Percentiles rank a stretch among this genome's conserved stretches.
phyloP scores from a whole-genome alignment of 2,329 filamentous ascomycete genomes.

The Lasiodiplodia citricola region DNA sequence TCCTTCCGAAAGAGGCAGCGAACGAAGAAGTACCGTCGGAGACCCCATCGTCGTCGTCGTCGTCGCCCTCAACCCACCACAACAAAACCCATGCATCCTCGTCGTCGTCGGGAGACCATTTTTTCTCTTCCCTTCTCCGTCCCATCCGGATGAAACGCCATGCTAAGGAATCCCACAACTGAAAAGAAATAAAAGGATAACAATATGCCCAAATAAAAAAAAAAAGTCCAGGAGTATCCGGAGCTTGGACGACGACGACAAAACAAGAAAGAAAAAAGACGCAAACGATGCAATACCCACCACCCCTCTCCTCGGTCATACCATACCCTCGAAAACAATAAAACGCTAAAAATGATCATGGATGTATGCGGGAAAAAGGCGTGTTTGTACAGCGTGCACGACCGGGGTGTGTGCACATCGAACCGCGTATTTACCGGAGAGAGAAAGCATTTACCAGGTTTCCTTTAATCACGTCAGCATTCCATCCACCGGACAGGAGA shows the following conservation, averaged over 20 bases:
- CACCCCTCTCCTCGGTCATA: neutral
- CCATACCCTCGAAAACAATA: neutral
- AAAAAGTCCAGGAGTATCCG: neutral
- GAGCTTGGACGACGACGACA: neutral
- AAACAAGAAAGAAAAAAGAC: neutral
- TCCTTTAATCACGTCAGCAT: slow-evolving; percentile 8
- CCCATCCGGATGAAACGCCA: slow-evolving; percentile 22
- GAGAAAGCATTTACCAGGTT: neutral
- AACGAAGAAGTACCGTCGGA: too few species aligned
- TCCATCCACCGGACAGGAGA: too few species aligned
- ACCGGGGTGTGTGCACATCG: neutral
- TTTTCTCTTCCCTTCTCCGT: slow-evolving; percentile 18
- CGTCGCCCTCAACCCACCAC: neutral
- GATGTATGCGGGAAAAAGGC: neutral
- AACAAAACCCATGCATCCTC: slow-evolving; percentile 4
- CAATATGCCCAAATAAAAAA: neutral
- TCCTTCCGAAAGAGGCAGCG: neutral
- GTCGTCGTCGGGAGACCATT: slow-evolving; percentile 8
- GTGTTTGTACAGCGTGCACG: slow-evolving; percentile 6
- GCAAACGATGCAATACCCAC: neutral
- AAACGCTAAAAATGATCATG: slow-evolving; percentile 1
- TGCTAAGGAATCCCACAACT: slow-evolving; percentile 14
- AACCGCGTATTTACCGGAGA: neutral
- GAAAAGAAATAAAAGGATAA: neutral
- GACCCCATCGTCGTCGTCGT: neutral